A percentile compares a stretch with the other conserved stretches of the same genome.
These are phyloP conservation scores for Saposhnikovia divaricata DNA, from an alignment of 129 eudicot genomes.

Conservation along the genomic window DNA sequence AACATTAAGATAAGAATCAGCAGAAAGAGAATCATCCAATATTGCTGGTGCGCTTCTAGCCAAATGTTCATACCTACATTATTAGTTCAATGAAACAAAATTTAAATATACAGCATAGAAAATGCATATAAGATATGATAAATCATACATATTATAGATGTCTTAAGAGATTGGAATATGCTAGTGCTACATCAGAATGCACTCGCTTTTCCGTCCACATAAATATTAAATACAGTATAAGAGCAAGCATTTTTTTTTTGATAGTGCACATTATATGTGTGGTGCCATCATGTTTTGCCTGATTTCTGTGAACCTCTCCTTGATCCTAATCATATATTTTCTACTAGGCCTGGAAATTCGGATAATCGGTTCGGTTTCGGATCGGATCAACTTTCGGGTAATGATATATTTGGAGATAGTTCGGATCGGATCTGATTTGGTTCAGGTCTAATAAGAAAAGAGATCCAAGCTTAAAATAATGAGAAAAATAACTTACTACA, in stretches of 20 bases:
- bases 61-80: slow-evolving; percentile 85
- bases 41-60: slow-evolving; percentile 98
- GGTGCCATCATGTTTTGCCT: neutral
- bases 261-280: neutral
- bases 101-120: neutral
- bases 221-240: neutral
- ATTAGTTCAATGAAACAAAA: slow-evolving; percentile 12
- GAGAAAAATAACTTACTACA: neutral
- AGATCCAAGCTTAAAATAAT: neutral
- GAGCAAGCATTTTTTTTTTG: neutral
- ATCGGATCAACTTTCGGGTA: too few relatives aligned
- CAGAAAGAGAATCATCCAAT: slow-evolving; percentile 96
- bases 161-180: neutral
- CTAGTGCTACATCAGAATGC: neutral
- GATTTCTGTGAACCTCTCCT: neutral
- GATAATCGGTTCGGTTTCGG: too few relatives aligned
- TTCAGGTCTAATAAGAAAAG: neutral
- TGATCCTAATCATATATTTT: neutral
- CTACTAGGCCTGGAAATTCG: neutral
- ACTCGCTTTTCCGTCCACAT: neutral
- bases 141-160: neutral
- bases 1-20: slow-evolving; percentile 97
- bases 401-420: too few relatives aligned
- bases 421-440: too few relatives aligned
- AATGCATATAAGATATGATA: neutral